Percentiles rank a stretch among this genome's conserved stretches.
These are phyloP conservation scores for Xylariaceae sp. DNA, from an alignment of 2,329 filamentous ascomycete species.

Conservation along the genomic window DNA sequence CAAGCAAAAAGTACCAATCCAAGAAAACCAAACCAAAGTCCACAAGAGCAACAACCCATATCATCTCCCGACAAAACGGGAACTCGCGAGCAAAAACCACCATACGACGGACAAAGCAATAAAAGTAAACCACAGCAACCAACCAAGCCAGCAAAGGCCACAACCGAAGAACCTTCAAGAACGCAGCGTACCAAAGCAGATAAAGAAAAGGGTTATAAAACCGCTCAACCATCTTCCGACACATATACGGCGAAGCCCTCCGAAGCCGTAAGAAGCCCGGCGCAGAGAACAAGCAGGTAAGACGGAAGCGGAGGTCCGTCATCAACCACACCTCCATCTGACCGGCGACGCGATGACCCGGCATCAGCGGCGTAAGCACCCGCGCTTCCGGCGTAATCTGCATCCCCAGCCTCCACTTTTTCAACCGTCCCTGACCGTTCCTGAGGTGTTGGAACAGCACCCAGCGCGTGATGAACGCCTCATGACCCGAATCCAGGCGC, in stretches of 20 bases:
- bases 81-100: slow-evolving; percentile 11
- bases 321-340: slow-evolving; percentile 30
- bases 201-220: slow-evolving; percentile 20
- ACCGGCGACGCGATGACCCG: slow-evolving; percentile 14
- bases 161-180: slow-evolving; percentile 9
- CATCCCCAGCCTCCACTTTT: slow-evolving; percentile 25
- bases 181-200: slow-evolving; percentile 16
- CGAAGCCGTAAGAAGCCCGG: slow-evolving; percentile 14
- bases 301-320: slow-evolving; percentile 20
- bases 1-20: slow-evolving; percentile 23
- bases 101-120: slow-evolving; percentile 10
- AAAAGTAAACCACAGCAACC: slow-evolving; percentile 16
- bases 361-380: slow-evolving; percentile 24
- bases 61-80: slow-evolving; percentile 19
- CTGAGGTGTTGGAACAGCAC: slow-evolving; percentile 24
- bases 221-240: slow-evolving; percentile 26
- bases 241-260: too few species aligned
- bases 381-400: slow-evolving; percentile 26
- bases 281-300: too few species aligned
- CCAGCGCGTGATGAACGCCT: slow-evolving; percentile 31
- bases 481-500: too few species aligned
- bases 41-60: slow-evolving; percentile 22
- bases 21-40: slow-evolving; percentile 25
- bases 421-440: background rate
- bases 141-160: slow-evolving; percentile 11